Percentiles rank a stretch among this genome's conserved stretches.
These are phyloP conservation scores for Aristolochia contorta DNA, from an alignment of 164 flowering plant genomes.

Conservation along the genomic window DNA sequence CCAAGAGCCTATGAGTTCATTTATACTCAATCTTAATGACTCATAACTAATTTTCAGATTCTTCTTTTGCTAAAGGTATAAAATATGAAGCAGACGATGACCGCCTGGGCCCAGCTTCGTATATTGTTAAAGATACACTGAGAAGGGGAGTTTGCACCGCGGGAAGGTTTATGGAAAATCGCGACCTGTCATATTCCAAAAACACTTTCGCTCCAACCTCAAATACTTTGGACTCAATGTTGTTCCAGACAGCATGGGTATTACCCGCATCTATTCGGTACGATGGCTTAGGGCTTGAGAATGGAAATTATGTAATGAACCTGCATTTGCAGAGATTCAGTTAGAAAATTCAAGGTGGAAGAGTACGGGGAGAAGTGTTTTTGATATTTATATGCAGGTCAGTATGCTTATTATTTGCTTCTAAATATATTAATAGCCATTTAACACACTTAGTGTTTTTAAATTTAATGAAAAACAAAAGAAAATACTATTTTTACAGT, in stretches of 20 bases:
- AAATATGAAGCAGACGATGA: conserved; percentile 45
- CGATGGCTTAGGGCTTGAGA: conserved; percentile 81
- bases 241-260: conserved; percentile 58
- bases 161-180: conserved; percentile 37
- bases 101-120: conserved; percentile 62
- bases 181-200: conserved; percentile 20
- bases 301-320: conserved; percentile 63
- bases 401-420: no score
- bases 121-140: conserved; percentile 30
- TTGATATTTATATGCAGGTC: conserved; percentile 81
- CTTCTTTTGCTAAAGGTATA: conserved; percentile 30
- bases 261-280: conserved; percentile 79
- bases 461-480: no score
- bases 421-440: no score
- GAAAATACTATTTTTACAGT: no score
- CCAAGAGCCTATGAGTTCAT: no score
- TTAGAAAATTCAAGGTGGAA: conserved; percentile 30
- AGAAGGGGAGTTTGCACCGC: conserved; percentile 82
- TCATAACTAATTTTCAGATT: conserved; percentile 22
- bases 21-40: no score
- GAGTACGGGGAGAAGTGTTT: conserved; percentile 69
- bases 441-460: no score
- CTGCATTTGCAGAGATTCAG: conserved; percentile 56
- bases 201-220: conserved; percentile 27
- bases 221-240: conserved; percentile 47